Conservation (phyloP, 768 basidiomycete species). For the Boletellus sp. region DNA sequence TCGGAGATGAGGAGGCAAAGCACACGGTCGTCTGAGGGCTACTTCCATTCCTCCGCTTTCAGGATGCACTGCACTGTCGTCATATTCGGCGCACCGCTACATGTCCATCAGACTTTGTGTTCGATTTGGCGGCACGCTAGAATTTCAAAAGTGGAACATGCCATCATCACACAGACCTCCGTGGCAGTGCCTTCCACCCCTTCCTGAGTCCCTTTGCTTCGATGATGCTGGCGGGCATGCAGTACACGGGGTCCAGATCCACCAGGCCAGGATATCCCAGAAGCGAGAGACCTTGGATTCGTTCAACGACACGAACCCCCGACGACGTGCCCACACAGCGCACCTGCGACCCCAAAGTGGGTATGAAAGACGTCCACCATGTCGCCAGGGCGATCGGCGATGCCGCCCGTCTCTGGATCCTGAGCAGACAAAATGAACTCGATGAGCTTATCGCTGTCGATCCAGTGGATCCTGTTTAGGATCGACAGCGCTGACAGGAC, state of each 20-base stretch:
- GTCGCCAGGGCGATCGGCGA: slow-evolving; percentile 90
- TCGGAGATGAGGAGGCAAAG: background rate
- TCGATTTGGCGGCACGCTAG: slow-evolving; percentile 4
- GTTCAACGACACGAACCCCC: background rate
- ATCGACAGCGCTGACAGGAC: slow-evolving; percentile 87
- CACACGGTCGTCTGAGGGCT: slow-evolving; percentile 1
- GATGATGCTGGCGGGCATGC: slow-evolving; percentile 84
- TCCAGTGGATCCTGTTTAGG: slow-evolving; percentile 79
- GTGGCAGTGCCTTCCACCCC: slow-evolving; percentile 32
- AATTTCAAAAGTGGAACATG: slow-evolving; percentile 1
- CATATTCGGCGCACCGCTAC: slow-evolving; percentile 5
- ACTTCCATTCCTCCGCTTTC: slow-evolving; percentile 17
- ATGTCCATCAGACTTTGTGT: no score
- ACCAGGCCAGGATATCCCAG: slow-evolving; percentile 81
- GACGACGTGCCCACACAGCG: slow-evolving; percentile 7
- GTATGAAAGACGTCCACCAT: slow-evolving; percentile 99
- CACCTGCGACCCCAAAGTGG: slow-evolving; percentile 84
- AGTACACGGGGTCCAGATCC: slow-evolving; percentile 92
- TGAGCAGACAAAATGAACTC: slow-evolving; percentile 85
- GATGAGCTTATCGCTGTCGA: slow-evolving; percentile 73
- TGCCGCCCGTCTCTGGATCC: slow-evolving; percentile 89
- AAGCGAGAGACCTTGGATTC: slow-evolving; percentile 65
- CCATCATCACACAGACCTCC: slow-evolving; percentile 17
- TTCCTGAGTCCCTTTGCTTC: slow-evolving; percentile 67
- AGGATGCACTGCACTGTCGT: slow-evolving; percentile 7